Conservation (phyloP, 2,329 filamentous ascomycete species). For the Alternaria triticina region DNA sequence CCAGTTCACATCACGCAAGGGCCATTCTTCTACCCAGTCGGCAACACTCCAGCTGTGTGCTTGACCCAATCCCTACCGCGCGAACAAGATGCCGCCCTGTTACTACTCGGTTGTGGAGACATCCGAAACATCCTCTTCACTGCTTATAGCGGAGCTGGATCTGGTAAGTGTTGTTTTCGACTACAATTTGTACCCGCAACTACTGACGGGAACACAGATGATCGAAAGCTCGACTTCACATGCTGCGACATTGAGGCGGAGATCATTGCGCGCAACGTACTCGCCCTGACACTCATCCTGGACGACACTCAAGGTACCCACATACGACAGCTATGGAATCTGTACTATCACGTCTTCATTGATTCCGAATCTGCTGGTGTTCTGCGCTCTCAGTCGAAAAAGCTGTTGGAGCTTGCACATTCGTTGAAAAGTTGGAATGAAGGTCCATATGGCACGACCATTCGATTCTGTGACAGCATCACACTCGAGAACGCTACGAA, state of each 20-base stretch:
- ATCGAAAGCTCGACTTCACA: not conserved
- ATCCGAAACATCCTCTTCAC: not conserved
- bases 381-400: slow-evolving; percentile 4
- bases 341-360: not conserved
- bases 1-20: slow-evolving; percentile 2
- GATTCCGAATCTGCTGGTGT: not conserved
- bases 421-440: not conserved
- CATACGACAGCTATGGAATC: not conserved
- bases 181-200: not conserved
- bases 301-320: not conserved
- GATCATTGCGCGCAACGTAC: not conserved
- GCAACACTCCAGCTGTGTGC: slow-evolving; percentile 50
- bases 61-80: not conserved
- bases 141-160: not conserved
- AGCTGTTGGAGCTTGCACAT: not conserved
- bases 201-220: not conserved
- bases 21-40: slow-evolving; percentile 50
- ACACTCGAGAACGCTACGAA: not conserved
- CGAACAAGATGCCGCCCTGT: not conserved
- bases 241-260: not conserved
- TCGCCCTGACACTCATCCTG: not conserved
- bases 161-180: not conserved
- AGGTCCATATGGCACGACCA: slow-evolving; percentile 36
- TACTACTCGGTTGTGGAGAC: not conserved
- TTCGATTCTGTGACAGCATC: not conserved